These are phyloP conservation scores for Macrophomina phaseolina DNA, from an alignment of 2,329 filamentous ascomycete species.

Conservation along the genomic window DNA sequence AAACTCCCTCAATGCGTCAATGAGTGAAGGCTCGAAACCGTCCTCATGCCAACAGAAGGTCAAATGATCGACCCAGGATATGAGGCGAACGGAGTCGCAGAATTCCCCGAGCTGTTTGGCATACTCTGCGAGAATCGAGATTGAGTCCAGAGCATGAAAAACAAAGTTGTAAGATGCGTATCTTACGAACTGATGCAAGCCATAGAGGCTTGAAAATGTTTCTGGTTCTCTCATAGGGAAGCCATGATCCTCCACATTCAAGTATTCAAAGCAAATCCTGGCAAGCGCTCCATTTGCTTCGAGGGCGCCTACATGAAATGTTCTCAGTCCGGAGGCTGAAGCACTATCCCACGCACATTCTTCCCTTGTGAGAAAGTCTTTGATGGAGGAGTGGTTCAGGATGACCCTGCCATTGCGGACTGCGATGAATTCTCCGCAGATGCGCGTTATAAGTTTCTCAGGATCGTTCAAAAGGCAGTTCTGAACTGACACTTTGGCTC, in stretches of 20 bases:
- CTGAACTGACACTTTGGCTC: background rate
- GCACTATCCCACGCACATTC: too few relatives aligned
- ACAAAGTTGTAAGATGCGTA: background rate
- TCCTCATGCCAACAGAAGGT: background rate
- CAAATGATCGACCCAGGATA: background rate
- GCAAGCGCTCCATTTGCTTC: background rate
- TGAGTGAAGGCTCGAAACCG: background rate
- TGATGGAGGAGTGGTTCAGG: conserved; percentile 1
- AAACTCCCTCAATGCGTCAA: too few relatives aligned
- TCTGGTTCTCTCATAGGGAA: background rate
- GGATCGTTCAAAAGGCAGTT: background rate
- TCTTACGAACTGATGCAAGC: background rate
- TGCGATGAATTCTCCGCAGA: background rate
- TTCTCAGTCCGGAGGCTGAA: background rate
- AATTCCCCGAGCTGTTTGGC: background rate
- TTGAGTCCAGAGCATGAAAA: background rate
- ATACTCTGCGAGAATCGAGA: too few relatives aligned
- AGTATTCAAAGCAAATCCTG: background rate
- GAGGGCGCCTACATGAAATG: background rate
- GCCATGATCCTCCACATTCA: background rate
- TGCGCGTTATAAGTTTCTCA: background rate
- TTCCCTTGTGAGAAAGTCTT: background rate
- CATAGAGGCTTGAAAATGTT: background rate
- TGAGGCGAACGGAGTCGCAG: background rate
- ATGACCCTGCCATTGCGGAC: background rate